These are phyloP conservation scores for Tolypocladium capitatum DNA, from an alignment of 2,329 filamentous ascomycete genomes.

Conservation along the genomic window DNA sequence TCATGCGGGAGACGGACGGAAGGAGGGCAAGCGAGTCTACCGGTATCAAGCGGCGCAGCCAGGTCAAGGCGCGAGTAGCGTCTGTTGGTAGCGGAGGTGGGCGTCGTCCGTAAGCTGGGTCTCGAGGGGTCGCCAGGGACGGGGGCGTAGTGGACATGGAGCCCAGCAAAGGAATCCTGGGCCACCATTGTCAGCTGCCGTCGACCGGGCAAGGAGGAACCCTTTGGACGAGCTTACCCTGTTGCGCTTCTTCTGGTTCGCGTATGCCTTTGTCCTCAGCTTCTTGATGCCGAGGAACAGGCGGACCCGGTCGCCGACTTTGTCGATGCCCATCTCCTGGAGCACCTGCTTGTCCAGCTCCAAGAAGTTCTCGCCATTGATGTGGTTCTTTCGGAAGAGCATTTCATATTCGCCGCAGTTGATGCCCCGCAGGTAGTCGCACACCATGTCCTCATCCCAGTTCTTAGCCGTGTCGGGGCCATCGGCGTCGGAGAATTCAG, in stretches of 20 bases:
- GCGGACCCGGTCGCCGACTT: constrained; percentile 89
- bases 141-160: constrained; percentile 50
- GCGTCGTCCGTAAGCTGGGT: constrained; percentile 41
- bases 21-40: constrained; percentile 29
- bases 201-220: background rate
- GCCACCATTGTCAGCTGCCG: background rate
- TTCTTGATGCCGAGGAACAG: constrained; percentile 80
- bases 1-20: constrained; percentile 33
- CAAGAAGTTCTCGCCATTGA: constrained; percentile 91
- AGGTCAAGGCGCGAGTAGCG: constrained; percentile 51
- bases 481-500: constrained; percentile 79
- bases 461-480: constrained; percentile 62
- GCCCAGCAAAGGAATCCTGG: constrained; percentile 70
- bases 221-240: constrained; percentile 45
- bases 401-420: constrained; percentile 91
- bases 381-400: constrained; percentile 81
- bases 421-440: constrained; percentile 80
- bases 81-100: constrained; percentile 30
- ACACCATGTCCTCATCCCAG: constrained; percentile 87
- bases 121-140: constrained; percentile 29
- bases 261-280: constrained; percentile 61
- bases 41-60: constrained; percentile 25
- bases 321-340: constrained; percentile 97
- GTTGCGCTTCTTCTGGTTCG: constrained; percentile 71
- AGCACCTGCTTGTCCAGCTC: constrained; percentile 95